Conservation (phyloP, 1,139 yeast species). For the Magnusiomyces suaveolens region DNA sequence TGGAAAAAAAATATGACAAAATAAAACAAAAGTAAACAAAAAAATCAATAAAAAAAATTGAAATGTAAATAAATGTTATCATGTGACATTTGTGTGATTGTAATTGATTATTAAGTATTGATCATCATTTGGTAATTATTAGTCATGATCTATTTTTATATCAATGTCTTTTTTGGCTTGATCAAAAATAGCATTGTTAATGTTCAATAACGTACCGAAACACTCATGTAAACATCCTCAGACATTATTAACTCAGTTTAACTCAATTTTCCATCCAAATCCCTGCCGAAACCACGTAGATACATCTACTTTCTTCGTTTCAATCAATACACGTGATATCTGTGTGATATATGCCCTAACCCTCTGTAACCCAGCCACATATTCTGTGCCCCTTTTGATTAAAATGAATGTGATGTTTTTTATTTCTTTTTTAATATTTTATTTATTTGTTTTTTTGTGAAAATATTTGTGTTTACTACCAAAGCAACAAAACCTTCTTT, state of each 20-base stretch:
- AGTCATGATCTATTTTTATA: no score
- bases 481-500: neutral
- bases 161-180: neutral
- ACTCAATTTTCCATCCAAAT: no score
- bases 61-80: neutral
- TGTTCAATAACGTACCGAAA: no score
- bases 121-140: neutral
- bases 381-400: neutral
- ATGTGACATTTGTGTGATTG: neutral
- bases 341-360: neutral
- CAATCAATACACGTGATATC: neutral
- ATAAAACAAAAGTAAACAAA: neutral
- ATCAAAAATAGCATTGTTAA: no score
- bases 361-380: neutral
- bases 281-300: neutral
- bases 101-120: neutral
- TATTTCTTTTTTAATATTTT: no score
- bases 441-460: neutral
- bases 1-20: neutral
- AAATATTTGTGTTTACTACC: neutral
- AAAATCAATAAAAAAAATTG: neutral
- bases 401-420: neutral
- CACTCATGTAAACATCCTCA: no score
- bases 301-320: neutral
- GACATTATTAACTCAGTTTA: no score